Percentiles rank a stretch among this genome's conserved stretches.
Evolutionary conservation across 768 basidiomycete genomes (phyloP).

Genomic region (Pleurotus ostreatus): DNA sequence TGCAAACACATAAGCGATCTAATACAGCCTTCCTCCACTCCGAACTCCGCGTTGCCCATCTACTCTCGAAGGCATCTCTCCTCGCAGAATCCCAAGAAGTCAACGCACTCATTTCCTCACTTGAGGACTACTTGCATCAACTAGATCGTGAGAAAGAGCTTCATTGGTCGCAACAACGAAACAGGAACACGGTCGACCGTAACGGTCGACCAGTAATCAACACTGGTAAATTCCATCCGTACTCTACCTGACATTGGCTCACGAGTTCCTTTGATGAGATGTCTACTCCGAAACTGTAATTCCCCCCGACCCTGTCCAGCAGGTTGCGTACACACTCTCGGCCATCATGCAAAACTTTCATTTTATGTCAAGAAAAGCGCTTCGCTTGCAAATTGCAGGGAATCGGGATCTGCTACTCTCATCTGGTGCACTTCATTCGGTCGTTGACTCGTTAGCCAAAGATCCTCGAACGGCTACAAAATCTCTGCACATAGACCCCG

Average conservation of each 20-base stretch:
- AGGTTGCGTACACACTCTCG: slow-evolving; percentile 6
- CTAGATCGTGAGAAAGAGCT: not conserved
- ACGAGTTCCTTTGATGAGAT: not conserved
- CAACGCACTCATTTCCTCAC: no score
- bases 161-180: slow-evolving; percentile 1
- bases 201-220: not conserved
- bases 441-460: slow-evolving; percentile 12
- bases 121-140: not conserved
- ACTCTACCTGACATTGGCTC: not conserved
- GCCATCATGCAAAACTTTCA: slow-evolving; percentile 18
- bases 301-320: slow-evolving; percentile 1
- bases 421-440: not conserved
- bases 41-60: slow-evolving; percentile 5
- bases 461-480: slow-evolving; percentile 16
- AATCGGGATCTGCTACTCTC: slow-evolving; percentile 13
- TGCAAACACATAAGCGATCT: slow-evolving; percentile 1
- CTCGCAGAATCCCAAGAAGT: not conserved
- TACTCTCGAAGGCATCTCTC: not conserved
- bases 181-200: not conserved
- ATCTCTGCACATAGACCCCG: slow-evolving; percentile 17
- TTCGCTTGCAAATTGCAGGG: slow-evolving; percentile 17
- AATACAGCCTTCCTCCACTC: slow-evolving; percentile 7
- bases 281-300: not conserved
- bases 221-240: not conserved
- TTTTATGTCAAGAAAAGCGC: slow-evolving; percentile 17